Evolutionary conservation across 1,139 yeast species (phyloP).

Genomic region (Candida pseudocylindracea): DNA sequence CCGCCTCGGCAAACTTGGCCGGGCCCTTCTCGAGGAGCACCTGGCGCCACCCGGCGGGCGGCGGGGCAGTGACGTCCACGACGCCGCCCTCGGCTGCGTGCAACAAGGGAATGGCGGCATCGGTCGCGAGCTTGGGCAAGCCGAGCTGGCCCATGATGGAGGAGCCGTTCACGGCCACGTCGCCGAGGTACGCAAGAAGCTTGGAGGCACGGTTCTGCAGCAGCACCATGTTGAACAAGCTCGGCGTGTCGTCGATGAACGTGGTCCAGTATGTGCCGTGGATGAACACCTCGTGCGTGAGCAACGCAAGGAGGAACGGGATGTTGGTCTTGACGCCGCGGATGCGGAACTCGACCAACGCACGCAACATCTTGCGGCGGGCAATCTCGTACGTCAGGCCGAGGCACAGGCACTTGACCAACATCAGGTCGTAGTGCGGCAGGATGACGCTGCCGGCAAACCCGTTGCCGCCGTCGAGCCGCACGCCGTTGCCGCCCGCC

Average conservation of each 20-base stretch:
- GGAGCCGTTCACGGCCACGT: constrained; percentile 85
- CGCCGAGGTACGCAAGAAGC: constrained; percentile 72
- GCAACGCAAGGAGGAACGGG: constrained; percentile 82
- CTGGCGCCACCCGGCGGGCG: constrained; percentile 80
- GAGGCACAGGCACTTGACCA: constrained; percentile 91
- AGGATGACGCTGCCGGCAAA: constrained; percentile 97
- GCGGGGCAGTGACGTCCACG: constrained; percentile 36
- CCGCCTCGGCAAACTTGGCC: constrained; percentile 68
- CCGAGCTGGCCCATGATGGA: constrained; percentile 93
- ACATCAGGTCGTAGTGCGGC: constrained; percentile 96
- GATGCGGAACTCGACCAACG: constrained; percentile 90
- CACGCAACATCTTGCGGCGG: constrained; percentile 91
- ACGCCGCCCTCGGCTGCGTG: constrained; percentile 34
- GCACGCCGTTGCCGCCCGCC: constrained; percentile 98
- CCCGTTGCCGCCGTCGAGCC: constrained; percentile 98
- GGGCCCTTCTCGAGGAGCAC: constrained; percentile 73
- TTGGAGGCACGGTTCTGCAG: constrained; percentile 97
- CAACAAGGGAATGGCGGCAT: constrained; percentile 54
- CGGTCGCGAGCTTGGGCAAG: constrained; percentile 55
- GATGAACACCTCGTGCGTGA: constrained; percentile 82
- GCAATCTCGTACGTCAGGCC: constrained; percentile 95
- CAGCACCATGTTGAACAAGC: constrained; percentile 80
- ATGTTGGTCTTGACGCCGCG: constrained; percentile 98
- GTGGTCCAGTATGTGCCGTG: constrained; percentile 94
- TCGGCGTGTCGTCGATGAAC: constrained; percentile 93